Percentiles rank a stretch among this genome's conserved stretches.
Conservation (phyloP, 176 grass and related monocot genomes). For the Microstegium vimineum region DNA sequence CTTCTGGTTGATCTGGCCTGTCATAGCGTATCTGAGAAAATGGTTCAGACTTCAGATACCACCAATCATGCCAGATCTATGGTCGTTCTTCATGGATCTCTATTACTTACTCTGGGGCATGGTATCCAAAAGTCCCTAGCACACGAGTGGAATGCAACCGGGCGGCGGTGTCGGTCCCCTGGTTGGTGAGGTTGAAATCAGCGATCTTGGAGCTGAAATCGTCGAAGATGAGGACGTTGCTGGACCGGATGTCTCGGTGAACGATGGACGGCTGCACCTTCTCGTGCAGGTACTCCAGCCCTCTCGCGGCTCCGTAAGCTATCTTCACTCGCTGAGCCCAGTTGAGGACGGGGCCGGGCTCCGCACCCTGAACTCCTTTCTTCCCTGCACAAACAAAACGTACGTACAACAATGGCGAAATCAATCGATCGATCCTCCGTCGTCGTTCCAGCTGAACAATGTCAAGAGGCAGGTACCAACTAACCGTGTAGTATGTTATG, state of each 20-base stretch:
- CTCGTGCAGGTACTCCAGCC: conserved; percentile 83
- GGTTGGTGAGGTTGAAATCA: conserved; percentile 79
- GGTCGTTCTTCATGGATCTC: too few species aligned
- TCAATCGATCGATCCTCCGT: too few species aligned
- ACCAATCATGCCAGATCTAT: background rate
- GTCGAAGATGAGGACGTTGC: conserved; percentile 75
- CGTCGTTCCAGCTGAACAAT: too few species aligned
- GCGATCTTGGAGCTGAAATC: conserved; percentile 67
- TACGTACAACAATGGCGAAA: background rate
- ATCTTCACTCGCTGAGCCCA: conserved; percentile 76
- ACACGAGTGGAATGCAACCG: conserved; percentile 77
- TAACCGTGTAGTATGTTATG: conserved; percentile 82
- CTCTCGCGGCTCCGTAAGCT: conserved; percentile 70
- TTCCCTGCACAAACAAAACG: conserved; percentile 38
- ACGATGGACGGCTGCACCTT: conserved; percentile 79
- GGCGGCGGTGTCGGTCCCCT: conserved; percentile 63
- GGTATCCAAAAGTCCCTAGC: conserved; percentile 82
- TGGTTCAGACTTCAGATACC: background rate
- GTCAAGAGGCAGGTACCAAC: too few species aligned
- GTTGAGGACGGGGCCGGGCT: conserved; percentile 59
- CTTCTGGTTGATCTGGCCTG: conserved; percentile 82
- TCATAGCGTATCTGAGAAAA: conserved; percentile 70
- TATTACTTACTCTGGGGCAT: conserved; percentile 82
- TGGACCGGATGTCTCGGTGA: conserved; percentile 81
- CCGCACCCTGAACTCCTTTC: conserved; percentile 79